Conservation (phyloP, 768 basidiomycete genomes). For the Tulasnella calospora region DNA sequence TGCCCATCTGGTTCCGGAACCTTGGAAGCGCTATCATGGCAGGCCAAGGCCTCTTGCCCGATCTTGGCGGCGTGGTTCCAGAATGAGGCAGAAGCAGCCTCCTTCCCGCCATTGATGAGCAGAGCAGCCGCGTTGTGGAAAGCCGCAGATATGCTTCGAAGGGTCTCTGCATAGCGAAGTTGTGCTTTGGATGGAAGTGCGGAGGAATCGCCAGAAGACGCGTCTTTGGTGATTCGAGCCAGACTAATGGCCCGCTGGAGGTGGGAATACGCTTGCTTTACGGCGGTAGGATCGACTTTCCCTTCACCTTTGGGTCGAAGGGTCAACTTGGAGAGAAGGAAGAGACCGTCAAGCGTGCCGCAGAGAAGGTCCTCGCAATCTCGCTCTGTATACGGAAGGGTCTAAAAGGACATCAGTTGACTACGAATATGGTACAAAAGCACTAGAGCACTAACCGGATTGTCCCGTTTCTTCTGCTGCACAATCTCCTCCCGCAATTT, state of each 20-base stretch:
- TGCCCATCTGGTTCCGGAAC: slow-evolving; percentile 32
- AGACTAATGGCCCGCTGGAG: neutral
- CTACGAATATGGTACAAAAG: neutral
- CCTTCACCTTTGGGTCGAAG: neutral
- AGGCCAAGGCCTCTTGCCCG: slow-evolving; percentile 46
- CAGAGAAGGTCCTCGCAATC: slow-evolving; percentile 16
- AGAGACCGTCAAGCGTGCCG: slow-evolving; percentile 25
- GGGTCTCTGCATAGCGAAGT: slow-evolving; percentile 31
- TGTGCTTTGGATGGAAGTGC: neutral
- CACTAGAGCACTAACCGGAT: neutral
- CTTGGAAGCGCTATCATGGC: neutral
- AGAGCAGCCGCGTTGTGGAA: slow-evolving; percentile 36
- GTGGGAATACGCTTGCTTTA: neutral
- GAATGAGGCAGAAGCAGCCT: slow-evolving; percentile 64
- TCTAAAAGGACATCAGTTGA: neutral
- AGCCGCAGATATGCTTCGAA: slow-evolving; percentile 33
- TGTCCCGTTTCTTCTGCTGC: neutral
- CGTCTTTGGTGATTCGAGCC: neutral
- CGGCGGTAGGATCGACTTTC: neutral
- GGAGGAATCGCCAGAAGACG: neutral
- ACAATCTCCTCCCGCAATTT: neutral
- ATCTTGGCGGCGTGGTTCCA: slow-evolving; percentile 55
- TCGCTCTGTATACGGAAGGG: neutral
- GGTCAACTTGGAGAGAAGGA: neutral
- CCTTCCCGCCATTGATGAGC: slow-evolving; percentile 59